These are phyloP conservation scores for Candolleomyces eurysporus DNA, from an alignment of 768 basidiomycete species.

Conservation along the genomic window DNA sequence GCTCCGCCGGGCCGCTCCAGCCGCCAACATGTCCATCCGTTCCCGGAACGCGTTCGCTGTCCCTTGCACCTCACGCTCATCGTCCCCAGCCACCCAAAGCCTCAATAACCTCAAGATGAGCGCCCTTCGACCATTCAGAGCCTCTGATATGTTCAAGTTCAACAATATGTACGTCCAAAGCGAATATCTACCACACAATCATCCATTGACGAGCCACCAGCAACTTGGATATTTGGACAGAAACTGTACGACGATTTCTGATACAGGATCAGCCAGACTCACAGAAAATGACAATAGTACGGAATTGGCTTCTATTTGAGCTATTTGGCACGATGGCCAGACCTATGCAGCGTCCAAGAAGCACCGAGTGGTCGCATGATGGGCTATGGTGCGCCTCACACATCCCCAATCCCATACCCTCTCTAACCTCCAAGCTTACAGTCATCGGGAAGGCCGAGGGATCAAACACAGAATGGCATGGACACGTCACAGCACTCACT, in stretches of 20 bases:
- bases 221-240: slow-evolving; percentile 96
- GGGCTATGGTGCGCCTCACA: slow-evolving; percentile 76
- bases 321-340: slow-evolving; percentile 91
- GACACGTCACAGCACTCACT: slow-evolving; percentile 92
- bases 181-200: not conserved
- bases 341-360: slow-evolving; percentile 82
- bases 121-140: slow-evolving; percentile 80
- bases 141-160: slow-evolving; percentile 88
- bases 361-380: slow-evolving; percentile 81
- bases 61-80: not conserved
- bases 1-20: too few relatives aligned
- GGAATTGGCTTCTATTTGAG: slow-evolving; percentile 84
- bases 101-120: slow-evolving; percentile 58
- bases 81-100: not conserved
- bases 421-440: slow-evolving; percentile 26
- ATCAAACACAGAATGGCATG: slow-evolving; percentile 72
- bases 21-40: too few relatives aligned
- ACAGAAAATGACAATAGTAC: slow-evolving; percentile 49
- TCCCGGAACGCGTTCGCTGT: not conserved
- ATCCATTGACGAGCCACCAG: slow-evolving; percentile 33
- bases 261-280: too few relatives aligned
- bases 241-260: slow-evolving; percentile 64
- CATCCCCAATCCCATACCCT: slow-evolving; percentile 2
- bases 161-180: slow-evolving; percentile 72
- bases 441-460: slow-evolving; percentile 97